phyloP scores from a whole-genome alignment of 139 green algal genomes.

The Chlorella sorokiniana region DNA sequence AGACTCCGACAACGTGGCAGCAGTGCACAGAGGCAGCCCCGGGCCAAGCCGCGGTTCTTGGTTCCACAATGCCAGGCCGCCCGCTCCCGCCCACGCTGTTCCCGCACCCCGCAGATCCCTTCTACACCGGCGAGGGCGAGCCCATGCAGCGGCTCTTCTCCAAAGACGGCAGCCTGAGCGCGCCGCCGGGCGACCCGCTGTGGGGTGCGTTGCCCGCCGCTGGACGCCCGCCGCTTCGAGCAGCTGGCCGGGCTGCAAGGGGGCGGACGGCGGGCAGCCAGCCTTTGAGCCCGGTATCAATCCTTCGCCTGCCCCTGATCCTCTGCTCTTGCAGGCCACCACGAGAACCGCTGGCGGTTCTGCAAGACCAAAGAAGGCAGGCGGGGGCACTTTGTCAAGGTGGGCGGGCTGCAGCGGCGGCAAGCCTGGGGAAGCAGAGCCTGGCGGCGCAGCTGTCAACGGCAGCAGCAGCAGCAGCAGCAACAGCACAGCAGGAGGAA shows the following conservation, averaged over 20 bases:
- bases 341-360: slow-evolving; percentile 9
- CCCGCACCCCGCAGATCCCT: no score
- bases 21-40: no score
- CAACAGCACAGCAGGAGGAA: no score
- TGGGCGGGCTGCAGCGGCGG: neutral
- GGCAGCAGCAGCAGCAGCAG: no score
- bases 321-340: neutral
- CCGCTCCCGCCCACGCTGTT: no score
- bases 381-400: neutral
- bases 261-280: neutral
- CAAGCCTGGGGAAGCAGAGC: neutral
- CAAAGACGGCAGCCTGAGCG: neutral
- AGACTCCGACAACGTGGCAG: no score
- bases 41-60: no score
- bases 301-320: neutral
- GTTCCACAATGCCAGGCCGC: no score
- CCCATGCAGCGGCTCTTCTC: slow-evolving; percentile 2
- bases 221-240: no score
- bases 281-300: neutral
- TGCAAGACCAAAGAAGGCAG: neutral
- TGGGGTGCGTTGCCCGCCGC: neutral
- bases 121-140: neutral
- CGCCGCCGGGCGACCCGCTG: neutral
- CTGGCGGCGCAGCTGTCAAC: no score
- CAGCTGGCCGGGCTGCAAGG: no score